Conservation (phyloP, 1,284 basidiomycete species). For the Cryptococcus floricola region DNA sequence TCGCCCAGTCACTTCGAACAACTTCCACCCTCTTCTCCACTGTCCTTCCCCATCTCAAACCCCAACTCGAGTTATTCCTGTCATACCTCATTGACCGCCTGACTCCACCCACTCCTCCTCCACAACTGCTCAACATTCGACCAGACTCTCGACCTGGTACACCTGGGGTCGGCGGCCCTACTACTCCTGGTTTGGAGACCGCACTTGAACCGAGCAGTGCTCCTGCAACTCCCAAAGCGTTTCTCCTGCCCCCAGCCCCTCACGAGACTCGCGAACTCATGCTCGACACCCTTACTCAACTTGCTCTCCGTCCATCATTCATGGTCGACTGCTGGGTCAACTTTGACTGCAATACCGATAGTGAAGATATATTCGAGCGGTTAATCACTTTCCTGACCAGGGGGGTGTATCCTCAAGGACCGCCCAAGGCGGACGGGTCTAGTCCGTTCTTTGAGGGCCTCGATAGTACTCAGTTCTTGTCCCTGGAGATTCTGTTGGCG, state of each 20-base stretch:
- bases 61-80: constrained; percentile 95
- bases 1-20: constrained; percentile 76
- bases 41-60: constrained; percentile 80
- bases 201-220: constrained; percentile 11
- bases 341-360: constrained; percentile 95
- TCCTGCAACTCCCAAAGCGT: constrained; percentile 33
- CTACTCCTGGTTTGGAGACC: constrained; percentile 7
- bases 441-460: constrained; percentile 57
- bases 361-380: constrained; percentile 91
- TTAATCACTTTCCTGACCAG: constrained; percentile 85
- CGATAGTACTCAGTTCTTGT: constrained; percentile 78
- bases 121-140: constrained; percentile 26
- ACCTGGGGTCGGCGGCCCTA: constrained; percentile 38
- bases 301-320: constrained; percentile 67
- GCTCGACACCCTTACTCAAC: constrained; percentile 78
- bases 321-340: constrained; percentile 95
- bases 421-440: constrained; percentile 35
- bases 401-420: constrained; percentile 67
- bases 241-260: constrained; percentile 59
- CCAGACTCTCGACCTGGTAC: constrained; percentile 55
- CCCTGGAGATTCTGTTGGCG: constrained; percentile 79
- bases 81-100: constrained; percentile 90
- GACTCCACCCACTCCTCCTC: constrained; percentile 55
- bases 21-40: constrained; percentile 85
- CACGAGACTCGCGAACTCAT: constrained; percentile 87